phyloP scores from a whole-genome alignment of 129 eudicot species.

The Flaveria sonorensis region DNA sequence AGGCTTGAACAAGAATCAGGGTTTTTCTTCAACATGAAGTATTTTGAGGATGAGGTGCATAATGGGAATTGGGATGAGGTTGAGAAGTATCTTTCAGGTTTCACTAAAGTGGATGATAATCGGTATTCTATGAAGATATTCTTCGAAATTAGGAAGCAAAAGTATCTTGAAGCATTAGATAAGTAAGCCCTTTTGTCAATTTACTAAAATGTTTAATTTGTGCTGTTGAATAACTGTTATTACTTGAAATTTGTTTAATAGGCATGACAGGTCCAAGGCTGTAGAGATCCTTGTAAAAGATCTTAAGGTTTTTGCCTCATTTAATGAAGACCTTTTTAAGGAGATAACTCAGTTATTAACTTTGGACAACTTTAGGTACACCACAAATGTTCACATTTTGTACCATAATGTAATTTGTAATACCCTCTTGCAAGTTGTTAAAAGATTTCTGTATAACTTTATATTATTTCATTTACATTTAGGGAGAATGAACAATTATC shows the following conservation, averaged over 20 bases:
- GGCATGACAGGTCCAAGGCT: constrained; percentile 85
- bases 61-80: constrained; percentile 92
- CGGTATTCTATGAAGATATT: constrained; percentile 96
- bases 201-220: constrained; percentile 1
- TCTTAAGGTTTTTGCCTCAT: constrained; percentile 89
- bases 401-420: background rate
- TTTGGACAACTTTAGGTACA: constrained; percentile 82
- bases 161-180: constrained; percentile 97
- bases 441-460: background rate
- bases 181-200: constrained; percentile 45
- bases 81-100: constrained; percentile 82
- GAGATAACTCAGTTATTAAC: constrained; percentile 90
- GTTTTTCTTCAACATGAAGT: constrained; percentile 90
- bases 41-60: constrained; percentile 89
- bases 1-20: constrained; percentile 94
- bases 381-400: background rate
- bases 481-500: constrained; percentile 94
- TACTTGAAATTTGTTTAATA: constrained; percentile 32
- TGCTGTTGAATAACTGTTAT: constrained; percentile 1
- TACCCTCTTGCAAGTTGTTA: background rate
- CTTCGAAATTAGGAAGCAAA: constrained; percentile 92
- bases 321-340: constrained; percentile 88
- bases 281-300: constrained; percentile 91
- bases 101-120: constrained; percentile 89
- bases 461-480: constrained; percentile 14